A percentile compares a stretch with the other conserved stretches of the same genome.
Evolutionary conservation across 352 stramenopile genomes (phyloP).

Genomic region (Globisporangium cederbergense): DNA sequence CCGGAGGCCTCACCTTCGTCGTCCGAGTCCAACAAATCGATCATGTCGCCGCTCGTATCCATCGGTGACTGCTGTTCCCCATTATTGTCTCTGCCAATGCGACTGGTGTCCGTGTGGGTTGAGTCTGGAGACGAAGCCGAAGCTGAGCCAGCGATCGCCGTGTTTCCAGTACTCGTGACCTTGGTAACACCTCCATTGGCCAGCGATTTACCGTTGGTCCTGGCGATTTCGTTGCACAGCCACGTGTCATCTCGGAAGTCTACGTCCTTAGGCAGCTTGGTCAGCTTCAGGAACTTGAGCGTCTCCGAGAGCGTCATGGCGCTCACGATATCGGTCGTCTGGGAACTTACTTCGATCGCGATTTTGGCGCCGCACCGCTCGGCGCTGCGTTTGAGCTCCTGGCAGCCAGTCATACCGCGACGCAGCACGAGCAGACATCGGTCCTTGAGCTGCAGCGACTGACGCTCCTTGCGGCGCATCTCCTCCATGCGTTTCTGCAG

Average conservation of each 20-base stretch:
- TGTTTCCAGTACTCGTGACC: not conserved
- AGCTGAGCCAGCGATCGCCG: constrained; percentile 7
- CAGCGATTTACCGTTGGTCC: constrained; percentile 32
- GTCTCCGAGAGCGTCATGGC: constrained; percentile 56
- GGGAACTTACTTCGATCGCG: constrained; percentile 73
- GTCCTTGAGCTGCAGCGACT: constrained; percentile 49
- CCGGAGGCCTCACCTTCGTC: constrained; percentile 25
- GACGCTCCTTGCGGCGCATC: constrained; percentile 31
- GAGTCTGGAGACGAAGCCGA: constrained; percentile 11
- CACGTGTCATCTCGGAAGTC: constrained; percentile 66
- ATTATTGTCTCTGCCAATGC: not conserved
- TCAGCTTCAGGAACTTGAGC: constrained; percentile 65
- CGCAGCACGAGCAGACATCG: constrained; percentile 66
- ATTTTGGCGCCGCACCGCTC: constrained; percentile 57
- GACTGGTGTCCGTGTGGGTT: constrained; percentile 25
- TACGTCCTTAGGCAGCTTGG: constrained; percentile 64
- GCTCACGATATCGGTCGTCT: constrained; percentile 79
- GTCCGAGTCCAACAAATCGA: constrained; percentile 61
- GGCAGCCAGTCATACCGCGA: constrained; percentile 61
- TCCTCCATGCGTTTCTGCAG: constrained; percentile 21
- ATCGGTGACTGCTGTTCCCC: not conserved
- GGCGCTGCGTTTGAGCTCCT: constrained; percentile 63
- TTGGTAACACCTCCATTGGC: constrained; percentile 2
- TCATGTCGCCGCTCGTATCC: constrained; percentile 41
- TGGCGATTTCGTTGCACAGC: constrained; percentile 68